Evolutionary conservation across 1,284 basidiomycete species (phyloP).

Genomic region (Leccinum proximum): DNA sequence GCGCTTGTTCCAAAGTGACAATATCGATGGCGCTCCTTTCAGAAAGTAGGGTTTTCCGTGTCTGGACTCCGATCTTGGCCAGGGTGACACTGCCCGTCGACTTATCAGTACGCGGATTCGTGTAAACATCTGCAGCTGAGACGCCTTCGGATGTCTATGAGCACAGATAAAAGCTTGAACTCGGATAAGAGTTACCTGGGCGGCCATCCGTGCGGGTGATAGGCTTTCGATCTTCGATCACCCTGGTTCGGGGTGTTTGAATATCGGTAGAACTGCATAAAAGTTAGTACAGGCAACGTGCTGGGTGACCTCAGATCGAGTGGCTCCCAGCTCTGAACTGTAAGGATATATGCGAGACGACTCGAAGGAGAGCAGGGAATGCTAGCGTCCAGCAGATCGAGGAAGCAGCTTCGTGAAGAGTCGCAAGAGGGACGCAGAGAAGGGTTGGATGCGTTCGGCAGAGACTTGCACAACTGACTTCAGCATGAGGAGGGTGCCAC

Average conservation of each 20-base stretch:
- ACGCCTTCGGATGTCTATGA: slow-evolving; percentile 3
- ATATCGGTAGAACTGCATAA: slow-evolving; percentile 1
- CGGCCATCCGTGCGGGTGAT: neutral
- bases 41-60: neutral
- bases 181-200: neutral
- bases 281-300: neutral
- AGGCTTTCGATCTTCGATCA: neutral
- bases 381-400: too few species aligned
- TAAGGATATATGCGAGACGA: too few species aligned
- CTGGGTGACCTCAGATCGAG: neutral
- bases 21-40: neutral
- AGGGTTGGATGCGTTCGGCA: slow-evolving; percentile 85
- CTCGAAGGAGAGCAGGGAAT: too few species aligned
- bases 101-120: too few species aligned
- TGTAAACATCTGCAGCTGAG: neutral
- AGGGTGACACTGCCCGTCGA: neutral
- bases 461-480: slow-evolving; percentile 85
- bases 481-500: slow-evolving; percentile 85
- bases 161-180: neutral
- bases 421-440: slow-evolving; percentile 77
- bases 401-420: slow-evolving; percentile 86
- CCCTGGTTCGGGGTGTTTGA: neutral
- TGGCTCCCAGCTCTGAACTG: too few species aligned
- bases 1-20: neutral
- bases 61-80: neutral